phyloP scores from a whole-genome alignment of 2,329 filamentous ascomycete genomes.

The Pseudovirgaria hyperparasitica region DNA sequence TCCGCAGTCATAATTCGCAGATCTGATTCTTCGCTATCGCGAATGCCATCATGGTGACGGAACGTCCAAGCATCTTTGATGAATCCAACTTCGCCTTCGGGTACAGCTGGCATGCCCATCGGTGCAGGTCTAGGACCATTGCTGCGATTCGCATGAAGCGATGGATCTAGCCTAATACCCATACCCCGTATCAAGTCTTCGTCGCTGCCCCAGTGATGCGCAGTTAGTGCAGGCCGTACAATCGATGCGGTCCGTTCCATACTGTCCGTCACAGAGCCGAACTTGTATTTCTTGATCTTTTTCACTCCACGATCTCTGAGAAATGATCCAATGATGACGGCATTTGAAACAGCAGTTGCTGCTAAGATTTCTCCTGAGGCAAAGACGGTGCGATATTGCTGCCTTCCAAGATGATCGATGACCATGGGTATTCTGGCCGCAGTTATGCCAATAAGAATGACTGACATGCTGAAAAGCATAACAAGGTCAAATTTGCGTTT shows the following conservation, averaged over 20 bases:
- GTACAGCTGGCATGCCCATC: background rate
- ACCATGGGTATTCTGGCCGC: slow-evolving; percentile 71
- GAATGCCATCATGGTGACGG: slow-evolving; percentile 8
- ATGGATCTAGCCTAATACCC: slow-evolving; percentile 52
- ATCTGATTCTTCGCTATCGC: slow-evolving; percentile 13
- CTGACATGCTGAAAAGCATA: slow-evolving; percentile 71
- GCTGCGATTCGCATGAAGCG: slow-evolving; percentile 31
- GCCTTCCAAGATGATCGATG: slow-evolving; percentile 55
- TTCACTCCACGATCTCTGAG: slow-evolving; percentile 82
- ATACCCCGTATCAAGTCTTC: slow-evolving; percentile 76
- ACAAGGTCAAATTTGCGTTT: slow-evolving; percentile 72
- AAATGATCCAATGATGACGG: slow-evolving; percentile 82
- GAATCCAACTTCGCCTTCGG: slow-evolving; percentile 15
- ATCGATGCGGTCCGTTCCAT: slow-evolving; percentile 45
- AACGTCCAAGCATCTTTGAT: slow-evolving; percentile 11
- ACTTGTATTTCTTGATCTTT: slow-evolving; percentile 63
- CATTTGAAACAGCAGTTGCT: slow-evolving; percentile 76
- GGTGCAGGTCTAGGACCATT: slow-evolving; percentile 28
- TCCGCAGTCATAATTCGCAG: slow-evolving; percentile 16
- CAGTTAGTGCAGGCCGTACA: slow-evolving; percentile 47
- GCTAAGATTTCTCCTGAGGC: slow-evolving; percentile 86
- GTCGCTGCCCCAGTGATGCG: slow-evolving; percentile 74
- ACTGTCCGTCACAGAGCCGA: slow-evolving; percentile 38
- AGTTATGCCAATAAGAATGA: slow-evolving; percentile 67
- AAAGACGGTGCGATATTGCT: slow-evolving; percentile 78